phyloP scores from a whole-genome alignment of 495 filamentous ascomycete genomes.

The Cercophora sp. region DNA sequence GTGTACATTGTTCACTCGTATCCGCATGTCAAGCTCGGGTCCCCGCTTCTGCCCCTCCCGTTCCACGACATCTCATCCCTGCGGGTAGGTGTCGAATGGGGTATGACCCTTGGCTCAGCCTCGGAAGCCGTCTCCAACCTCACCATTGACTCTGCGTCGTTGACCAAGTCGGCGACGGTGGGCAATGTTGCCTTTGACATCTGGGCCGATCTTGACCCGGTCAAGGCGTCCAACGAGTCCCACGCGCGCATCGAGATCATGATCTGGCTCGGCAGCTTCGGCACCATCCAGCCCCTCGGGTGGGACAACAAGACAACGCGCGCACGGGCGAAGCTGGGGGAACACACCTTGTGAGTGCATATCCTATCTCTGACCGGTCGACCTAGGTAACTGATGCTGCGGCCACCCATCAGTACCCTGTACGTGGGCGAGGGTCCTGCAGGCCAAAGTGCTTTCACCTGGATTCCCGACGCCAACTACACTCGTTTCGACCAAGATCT shows the following conservation, averaged over 20 bases:
- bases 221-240: not conserved
- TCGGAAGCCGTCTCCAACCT: not conserved
- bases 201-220: conserved; percentile 6
- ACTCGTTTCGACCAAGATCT: not conserved
- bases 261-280: conserved; percentile 6
- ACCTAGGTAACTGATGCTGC: not conserved
- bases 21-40: conserved; percentile 11
- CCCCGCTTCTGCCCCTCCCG: not conserved
- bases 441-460: not conserved
- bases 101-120: too few species aligned
- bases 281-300: conserved; percentile 5
- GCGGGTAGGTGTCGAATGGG: conserved; percentile 5
- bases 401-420: not conserved
- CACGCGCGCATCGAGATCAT: conserved; percentile 7
- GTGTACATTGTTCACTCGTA: conserved; percentile 1
- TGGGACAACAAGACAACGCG: not conserved
- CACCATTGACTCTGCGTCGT: not conserved
- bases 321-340: not conserved
- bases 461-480: conserved; percentile 7
- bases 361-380: not conserved
- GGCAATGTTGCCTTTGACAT: conserved; percentile 11
- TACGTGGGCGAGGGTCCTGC: not conserved
- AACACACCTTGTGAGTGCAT: conserved; percentile 1
- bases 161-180: not conserved
- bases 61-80: conserved; percentile 4